Evolutionary conservation across 2,329 filamentous ascomycete genomes (phyloP), one percentile per base, ranked within the genome.

Genomic region (Penicillium sp.): DNA sequence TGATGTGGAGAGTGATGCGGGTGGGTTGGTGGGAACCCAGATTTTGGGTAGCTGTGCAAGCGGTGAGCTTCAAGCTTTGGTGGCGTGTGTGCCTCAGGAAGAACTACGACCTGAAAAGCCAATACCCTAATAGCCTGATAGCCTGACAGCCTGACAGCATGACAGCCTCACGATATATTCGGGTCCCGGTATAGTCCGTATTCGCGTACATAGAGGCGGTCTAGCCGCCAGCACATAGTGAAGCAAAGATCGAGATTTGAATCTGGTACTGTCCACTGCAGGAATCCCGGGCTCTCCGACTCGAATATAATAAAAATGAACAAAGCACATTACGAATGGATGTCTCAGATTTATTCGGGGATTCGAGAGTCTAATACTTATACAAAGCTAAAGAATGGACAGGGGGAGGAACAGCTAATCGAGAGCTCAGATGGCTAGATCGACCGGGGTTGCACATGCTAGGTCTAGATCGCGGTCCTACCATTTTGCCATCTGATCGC

Each of bases 301-400:
- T 45, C n/a, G 24, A 42, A 40, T 13, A 24, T 3, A 31, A 18
- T 29, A 31, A 18, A 42, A 31, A 42, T 29, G 31, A 47, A 9
- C 33, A 25, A 18, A 42, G 24, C 33, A 28, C 3, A 42, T 31
- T 28, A 33, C 25, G 9, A 23, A 39, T 24, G 20, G 40, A 47
- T 53, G 50, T 53, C 51, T 53, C 51, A 53, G 31, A 15, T 35
- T 10, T 18, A 6, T 3, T 29, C 47, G 51, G 51, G 42, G 42
- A 45, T 24, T 27, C 47, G 47, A 47, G 44, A 53, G 41, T 45
- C 47, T 47, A 53, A 53, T 53, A 29, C 28, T 38, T 31, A 38
- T 37, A 37, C 9, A 25, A 45, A 43, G 46, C 40, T 37, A 43
- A 38, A 42, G 42, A 13, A 13, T 12, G 32, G 31, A 35, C 41